Conservation (phyloP, 495 filamentous ascomycete genomes). For the Chlorociboria aeruginascens region DNA sequence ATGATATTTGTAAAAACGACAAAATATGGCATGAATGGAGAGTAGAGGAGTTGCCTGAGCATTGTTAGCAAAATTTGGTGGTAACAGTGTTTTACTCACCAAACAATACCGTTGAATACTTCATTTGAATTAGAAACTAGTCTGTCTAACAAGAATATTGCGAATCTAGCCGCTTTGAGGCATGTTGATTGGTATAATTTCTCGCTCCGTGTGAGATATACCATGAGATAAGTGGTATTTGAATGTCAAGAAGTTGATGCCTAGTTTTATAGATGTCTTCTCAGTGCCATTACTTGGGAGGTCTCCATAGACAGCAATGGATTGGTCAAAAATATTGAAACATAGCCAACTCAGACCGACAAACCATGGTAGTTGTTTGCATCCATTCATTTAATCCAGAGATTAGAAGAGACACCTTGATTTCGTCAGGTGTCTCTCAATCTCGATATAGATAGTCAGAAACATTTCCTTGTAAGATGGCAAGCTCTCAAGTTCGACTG, state of each 20-base stretch:
- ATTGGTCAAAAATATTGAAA: not conserved
- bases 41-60: constrained; percentile 4
- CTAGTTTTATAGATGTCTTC: not conserved
- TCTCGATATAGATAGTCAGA: not conserved
- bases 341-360: not conserved
- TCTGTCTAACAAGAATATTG: constrained; percentile 1
- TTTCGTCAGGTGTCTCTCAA: not conserved
- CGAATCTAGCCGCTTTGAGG: not conserved
- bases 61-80: not conserved
- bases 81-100: not conserved
- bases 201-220: not conserved
- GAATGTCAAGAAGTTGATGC: constrained; percentile 1
- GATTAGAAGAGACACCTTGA: not conserved
- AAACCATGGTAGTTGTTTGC: not conserved
- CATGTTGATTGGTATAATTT: not conserved
- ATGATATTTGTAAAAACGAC: constrained; percentile 5
- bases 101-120: constrained; percentile 5
- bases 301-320: not conserved
- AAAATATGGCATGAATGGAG: constrained; percentile 5
- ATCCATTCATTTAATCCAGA: not conserved
- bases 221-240: constrained; percentile 4
- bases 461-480: not conserved
- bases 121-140: constrained; percentile 2
- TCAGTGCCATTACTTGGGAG: not conserved
- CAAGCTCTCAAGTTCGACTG: not conserved